These are phyloP conservation scores for Calonectria honghensis DNA, from an alignment of 2,329 filamentous ascomycete species.

Conservation along the genomic window DNA sequence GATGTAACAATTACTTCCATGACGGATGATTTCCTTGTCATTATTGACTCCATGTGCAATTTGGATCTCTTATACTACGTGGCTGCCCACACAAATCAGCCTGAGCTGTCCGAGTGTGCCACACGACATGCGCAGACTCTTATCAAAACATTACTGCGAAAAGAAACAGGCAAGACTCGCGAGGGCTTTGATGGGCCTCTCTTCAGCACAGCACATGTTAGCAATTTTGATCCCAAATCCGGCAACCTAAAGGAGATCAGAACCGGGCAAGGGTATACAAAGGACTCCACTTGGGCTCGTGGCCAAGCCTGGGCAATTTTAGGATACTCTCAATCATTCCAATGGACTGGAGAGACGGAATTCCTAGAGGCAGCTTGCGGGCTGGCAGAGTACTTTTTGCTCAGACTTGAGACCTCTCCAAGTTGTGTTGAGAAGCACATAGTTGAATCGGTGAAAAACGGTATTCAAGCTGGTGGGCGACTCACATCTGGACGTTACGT, in stretches of 20 bases:
- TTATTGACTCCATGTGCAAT: conserved; percentile 66
- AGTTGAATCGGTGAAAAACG: not conserved
- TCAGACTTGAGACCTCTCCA: conserved; percentile 60
- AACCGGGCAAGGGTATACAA: conserved; percentile 69
- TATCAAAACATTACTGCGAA: conserved; percentile 63
- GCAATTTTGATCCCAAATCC: conserved; percentile 67
- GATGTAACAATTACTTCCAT: conserved; percentile 57
- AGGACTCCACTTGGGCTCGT: conserved; percentile 69
- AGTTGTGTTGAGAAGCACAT: conserved; percentile 53
- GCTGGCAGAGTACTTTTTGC: conserved; percentile 70
- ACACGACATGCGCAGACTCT: conserved; percentile 64
- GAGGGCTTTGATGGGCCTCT: conserved; percentile 39
- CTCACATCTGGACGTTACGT: conserved; percentile 52
- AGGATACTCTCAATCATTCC: conserved; percentile 69
- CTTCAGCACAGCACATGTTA: conserved; percentile 67
- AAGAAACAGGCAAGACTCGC: conserved; percentile 52
- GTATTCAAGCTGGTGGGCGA: not conserved
- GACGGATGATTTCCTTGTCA: conserved; percentile 62
- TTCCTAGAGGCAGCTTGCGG: conserved; percentile 67
- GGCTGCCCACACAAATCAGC: conserved; percentile 56
- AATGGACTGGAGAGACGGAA: conserved; percentile 66
- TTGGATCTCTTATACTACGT: conserved; percentile 62
- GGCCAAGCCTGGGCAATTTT: conserved; percentile 72
- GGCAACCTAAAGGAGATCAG: conserved; percentile 65
- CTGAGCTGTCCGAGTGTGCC: conserved; percentile 54